Evolutionary conservation across 2,329 filamentous ascomycete species (phyloP), one percentile per base, ranked within the genome.

Genomic region (Diaporthe longicolla): DNA sequence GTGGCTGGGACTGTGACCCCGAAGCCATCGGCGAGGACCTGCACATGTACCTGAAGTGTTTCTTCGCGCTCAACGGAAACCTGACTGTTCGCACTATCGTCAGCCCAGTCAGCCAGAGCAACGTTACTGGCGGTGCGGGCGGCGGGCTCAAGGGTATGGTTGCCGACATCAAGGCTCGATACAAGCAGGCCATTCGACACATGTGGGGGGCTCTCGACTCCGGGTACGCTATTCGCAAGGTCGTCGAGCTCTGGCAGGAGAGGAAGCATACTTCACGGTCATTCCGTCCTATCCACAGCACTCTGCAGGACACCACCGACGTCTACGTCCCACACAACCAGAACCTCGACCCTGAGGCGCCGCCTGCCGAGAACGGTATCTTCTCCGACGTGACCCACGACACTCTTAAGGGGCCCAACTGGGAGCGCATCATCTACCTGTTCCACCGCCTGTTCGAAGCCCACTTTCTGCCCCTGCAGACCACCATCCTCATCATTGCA

Each of bases 11-110:
- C 79, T 89, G 89, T 71, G 91, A 90, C 69, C 87, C 89, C 1
- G 92, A 93, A 75, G 92, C 93, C 26, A 94, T 94, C 77, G 93
- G 93, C 57, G 93, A 94, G 82, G 93, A 94, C 79, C 82, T 94
- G 79, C 93, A 94, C 84, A 94, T 94, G 93, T 93, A 93, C 79
- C 86, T 94, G 76, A 94, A 94, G 85, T 94, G 92, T 81, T 94
- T 94, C 84, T 94, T 94, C 77, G 91, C 92, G 0, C 87, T 93
- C 24, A 93, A 92, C 75, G 93, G 93, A 4, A 91, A 93, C 79
- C 80, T 94, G 71, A 91, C 90, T 17, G 89, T 89, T 61, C 87
- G 89, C 65, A 90, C 92, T 4, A 87, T 94, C 40, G 84, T 92
- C 77, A 92, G 90, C 75, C 92, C 93, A 2, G 91, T 93, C 73